A percentile compares a stretch with the other conserved stretches of the same genome.
phyloP scores from a whole-genome alignment of 345 rosid species.

The Atalantia buxifolia region DNA sequence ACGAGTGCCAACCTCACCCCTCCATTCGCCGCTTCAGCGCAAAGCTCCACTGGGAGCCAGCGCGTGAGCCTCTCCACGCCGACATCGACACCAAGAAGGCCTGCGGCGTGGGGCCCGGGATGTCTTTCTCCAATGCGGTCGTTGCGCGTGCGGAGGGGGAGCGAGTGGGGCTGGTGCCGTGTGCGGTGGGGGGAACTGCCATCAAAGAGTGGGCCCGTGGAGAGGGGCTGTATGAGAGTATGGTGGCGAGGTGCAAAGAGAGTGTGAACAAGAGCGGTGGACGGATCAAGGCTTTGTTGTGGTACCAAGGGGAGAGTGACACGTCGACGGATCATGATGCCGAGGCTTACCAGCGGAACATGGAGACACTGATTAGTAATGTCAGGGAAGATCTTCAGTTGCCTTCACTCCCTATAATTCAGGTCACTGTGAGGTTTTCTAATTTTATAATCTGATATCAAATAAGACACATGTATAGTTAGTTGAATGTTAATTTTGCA shows the following conservation, averaged over 20 bases:
- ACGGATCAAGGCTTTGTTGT: constrained; percentile 67
- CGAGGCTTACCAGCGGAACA: constrained; percentile 50
- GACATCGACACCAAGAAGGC: constrained; percentile 66
- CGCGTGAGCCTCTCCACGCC: constrained; percentile 74
- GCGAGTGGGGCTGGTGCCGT: constrained; percentile 64
- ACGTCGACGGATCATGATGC: constrained; percentile 50
- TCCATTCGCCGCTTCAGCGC: constrained; percentile 62
- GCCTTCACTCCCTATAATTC: constrained; percentile 76
- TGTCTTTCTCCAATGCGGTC: constrained; percentile 72
- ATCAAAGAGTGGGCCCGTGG: constrained; percentile 85
- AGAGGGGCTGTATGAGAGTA: constrained; percentile 52
- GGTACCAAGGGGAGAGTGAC: constrained; percentile 98
- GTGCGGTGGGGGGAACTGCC: constrained; percentile 90
- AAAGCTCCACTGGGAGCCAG: constrained; percentile 62
- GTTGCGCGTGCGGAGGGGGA: constrained; percentile 18
- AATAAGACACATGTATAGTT: too few relatives aligned
- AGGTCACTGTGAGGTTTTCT: constrained; percentile 31
- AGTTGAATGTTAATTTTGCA: too few relatives aligned
- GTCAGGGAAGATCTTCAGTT: constrained; percentile 63
- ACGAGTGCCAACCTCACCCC: constrained; percentile 52
- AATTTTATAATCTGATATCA: too few relatives aligned
- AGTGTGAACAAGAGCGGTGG: constrained; percentile 49
- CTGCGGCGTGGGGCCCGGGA: constrained; percentile 90
- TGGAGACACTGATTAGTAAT: constrained; percentile 51
- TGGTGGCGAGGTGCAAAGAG: constrained; percentile 66